Conservation (phyloP, 1,139 yeast species). For the Candida tetrigidarum region DNA sequence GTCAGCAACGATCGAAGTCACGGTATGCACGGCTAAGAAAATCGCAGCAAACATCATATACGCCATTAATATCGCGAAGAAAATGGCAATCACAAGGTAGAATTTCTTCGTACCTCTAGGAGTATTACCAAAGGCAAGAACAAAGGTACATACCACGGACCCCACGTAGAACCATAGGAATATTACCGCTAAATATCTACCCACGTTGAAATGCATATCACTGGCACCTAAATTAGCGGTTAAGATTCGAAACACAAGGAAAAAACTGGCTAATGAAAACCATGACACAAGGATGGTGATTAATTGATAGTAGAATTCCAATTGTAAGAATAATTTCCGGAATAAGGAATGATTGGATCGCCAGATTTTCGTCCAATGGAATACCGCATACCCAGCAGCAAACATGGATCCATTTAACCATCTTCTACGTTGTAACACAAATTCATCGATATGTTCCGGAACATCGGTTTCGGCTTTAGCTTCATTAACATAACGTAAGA, state of each 20-base stretch:
- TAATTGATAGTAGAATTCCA: conserved; percentile 73
- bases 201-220: conserved; percentile 49
- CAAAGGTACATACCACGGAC: conserved; percentile 48
- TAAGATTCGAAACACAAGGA: conserved; percentile 69
- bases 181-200: conserved; percentile 45
- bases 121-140: conserved; percentile 51
- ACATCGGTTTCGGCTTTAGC: conserved; percentile 88
- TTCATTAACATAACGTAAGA: conserved; percentile 70
- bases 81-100: conserved; percentile 43
- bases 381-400: conserved; percentile 77
- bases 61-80: conserved; percentile 50
- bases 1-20: conserved; percentile 38
- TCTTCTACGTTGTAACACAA: conserved; percentile 77
- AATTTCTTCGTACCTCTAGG: conserved; percentile 52
- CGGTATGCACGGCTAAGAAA: conserved; percentile 78
- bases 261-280: conserved; percentile 80
- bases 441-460: conserved; percentile 72
- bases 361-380: conserved; percentile 76
- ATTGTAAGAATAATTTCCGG: conserved; percentile 64
- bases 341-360: conserved; percentile 63
- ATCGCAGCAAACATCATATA: conserved; percentile 72
- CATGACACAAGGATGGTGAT: conserved; percentile 71
- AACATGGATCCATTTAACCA: conserved; percentile 88
- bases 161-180: conserved; percentile 50
- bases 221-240: conserved; percentile 57